These are phyloP conservation scores for Aspergillus uvarum DNA, from an alignment of 2,329 filamentous ascomycete species.

Conservation along the genomic window DNA sequence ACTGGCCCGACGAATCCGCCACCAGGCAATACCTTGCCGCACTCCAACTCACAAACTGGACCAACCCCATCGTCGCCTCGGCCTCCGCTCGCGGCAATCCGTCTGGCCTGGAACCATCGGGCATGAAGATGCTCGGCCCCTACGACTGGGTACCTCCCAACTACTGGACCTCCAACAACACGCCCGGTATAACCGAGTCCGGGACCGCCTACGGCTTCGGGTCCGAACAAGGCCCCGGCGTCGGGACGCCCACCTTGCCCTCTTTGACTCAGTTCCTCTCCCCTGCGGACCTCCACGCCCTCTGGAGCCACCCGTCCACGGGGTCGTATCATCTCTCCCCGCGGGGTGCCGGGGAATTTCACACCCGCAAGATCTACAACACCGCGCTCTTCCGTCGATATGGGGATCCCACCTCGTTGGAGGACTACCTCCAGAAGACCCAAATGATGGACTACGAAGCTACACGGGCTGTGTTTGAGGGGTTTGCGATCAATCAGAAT, in stretches of 20 bases:
- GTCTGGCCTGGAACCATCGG: constrained; percentile 52
- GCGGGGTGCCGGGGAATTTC: constrained; percentile 55
- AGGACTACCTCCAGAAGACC: constrained; percentile 60
- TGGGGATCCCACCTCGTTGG: constrained; percentile 52
- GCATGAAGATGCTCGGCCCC: constrained; percentile 66
- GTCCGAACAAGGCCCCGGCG: constrained; percentile 61
- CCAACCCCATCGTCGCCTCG: constrained; percentile 57
- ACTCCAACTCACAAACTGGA: constrained; percentile 54
- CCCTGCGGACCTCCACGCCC: constrained; percentile 50
- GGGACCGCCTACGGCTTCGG: constrained; percentile 65
- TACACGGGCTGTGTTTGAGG: constrained; percentile 60
- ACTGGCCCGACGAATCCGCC: constrained; percentile 62
- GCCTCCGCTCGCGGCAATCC: constrained; percentile 58
- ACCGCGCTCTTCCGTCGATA: constrained; percentile 53
- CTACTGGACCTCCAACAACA: constrained; percentile 50
- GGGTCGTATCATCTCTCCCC: constrained; percentile 60
- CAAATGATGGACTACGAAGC: constrained; percentile 67
- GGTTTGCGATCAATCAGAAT: constrained; percentile 53
- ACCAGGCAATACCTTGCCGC: constrained; percentile 52
- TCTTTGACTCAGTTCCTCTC: constrained; percentile 58
- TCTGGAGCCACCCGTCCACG: constrained; percentile 58
- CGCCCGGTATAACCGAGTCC: constrained; percentile 45
- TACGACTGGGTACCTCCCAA: constrained; percentile 67
- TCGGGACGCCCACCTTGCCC: constrained; percentile 59
- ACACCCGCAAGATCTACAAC: constrained; percentile 59